Conservation (phyloP, 2,329 filamentous ascomycete species). For the Chalaropsis thielavioides region DNA sequence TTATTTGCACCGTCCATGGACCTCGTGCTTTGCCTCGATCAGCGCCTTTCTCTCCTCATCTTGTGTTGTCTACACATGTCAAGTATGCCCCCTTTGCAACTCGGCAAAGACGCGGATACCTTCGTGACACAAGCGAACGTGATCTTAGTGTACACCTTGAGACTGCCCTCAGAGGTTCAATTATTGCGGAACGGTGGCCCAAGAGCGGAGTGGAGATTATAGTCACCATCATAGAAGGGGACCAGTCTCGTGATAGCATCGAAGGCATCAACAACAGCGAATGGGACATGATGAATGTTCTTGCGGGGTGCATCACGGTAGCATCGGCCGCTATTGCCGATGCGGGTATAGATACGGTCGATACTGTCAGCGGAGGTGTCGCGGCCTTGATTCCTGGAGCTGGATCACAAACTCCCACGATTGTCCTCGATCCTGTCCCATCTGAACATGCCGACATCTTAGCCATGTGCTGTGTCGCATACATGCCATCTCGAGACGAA, state of each 20-base stretch:
- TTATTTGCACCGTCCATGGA: conserved; percentile 85
- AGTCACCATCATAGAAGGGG: conserved; percentile 82
- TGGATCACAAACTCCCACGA: conserved; percentile 26
- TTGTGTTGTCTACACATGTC: conserved; percentile 82
- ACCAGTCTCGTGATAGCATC: conserved; percentile 53
- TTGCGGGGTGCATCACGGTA: conserved; percentile 85
- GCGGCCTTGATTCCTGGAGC: conserved; percentile 53
- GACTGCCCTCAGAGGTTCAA: conserved; percentile 72
- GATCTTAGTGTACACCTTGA: conserved; percentile 86
- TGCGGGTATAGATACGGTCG: conserved; percentile 90
- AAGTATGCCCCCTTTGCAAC: conserved; percentile 96
- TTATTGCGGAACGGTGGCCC: conserved; percentile 93
- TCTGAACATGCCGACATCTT: conserved; percentile 63
- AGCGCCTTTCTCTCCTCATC: conserved; percentile 79
- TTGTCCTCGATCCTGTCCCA: conserved; percentile 69
- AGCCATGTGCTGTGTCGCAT: conserved; percentile 80
- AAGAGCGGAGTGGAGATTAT: conserved; percentile 96
- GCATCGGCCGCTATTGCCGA: conserved; percentile 86
- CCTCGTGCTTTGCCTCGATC: conserved; percentile 81
- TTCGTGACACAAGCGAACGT: conserved; percentile 72
- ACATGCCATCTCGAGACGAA: conserved; percentile 74
- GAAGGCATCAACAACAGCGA: conserved; percentile 42
- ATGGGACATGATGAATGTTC: conserved; percentile 82
- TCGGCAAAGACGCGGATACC: conserved; percentile 64
- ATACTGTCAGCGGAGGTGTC: conserved; percentile 77